Conservation (phyloP, 2,329 filamentous ascomycete species). For the Parafenestella ontariensis region DNA sequence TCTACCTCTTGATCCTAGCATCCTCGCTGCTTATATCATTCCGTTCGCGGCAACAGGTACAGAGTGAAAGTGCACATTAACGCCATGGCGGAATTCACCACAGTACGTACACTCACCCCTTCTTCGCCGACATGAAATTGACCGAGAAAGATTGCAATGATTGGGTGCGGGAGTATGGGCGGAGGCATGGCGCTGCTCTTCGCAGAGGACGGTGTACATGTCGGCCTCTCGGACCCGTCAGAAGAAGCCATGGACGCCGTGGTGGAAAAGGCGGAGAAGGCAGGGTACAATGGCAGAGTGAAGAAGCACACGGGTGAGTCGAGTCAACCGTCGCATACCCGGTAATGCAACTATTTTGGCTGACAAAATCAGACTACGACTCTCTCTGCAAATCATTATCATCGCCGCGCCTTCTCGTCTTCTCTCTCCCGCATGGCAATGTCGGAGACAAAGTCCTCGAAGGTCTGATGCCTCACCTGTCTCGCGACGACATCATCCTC, state of each 20-base stretch:
- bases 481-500: conserved; percentile 69
- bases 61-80: conserved; percentile 14
- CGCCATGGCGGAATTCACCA: conserved; percentile 31
- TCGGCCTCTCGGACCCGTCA: conserved; percentile 63
- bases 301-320: conserved; percentile 47
- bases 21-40: conserved; percentile 34
- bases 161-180: conserved; percentile 68
- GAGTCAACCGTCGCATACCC: background rate
- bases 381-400: conserved; percentile 58
- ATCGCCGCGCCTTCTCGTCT: conserved; percentile 59
- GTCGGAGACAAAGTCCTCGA: conserved; percentile 58
- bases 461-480: conserved; percentile 59
- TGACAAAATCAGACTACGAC: conserved; percentile 54
- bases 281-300: conserved; percentile 48
- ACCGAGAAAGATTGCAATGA: conserved; percentile 60
- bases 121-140: background rate
- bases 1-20: conserved; percentile 38
- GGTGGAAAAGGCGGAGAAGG: conserved; percentile 51
- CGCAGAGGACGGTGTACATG: conserved; percentile 62
- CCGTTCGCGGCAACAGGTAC: conserved; percentile 23
- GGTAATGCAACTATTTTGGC: background rate
- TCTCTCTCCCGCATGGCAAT: conserved; percentile 59
- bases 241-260: conserved; percentile 57
- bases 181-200: conserved; percentile 65
- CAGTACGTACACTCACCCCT: conserved; percentile 20